Evolutionary conservation across 768 basidiomycete species (phyloP), one percentile per base, ranked within the genome.

Genomic region (Macrolepiota dolichaula): DNA sequence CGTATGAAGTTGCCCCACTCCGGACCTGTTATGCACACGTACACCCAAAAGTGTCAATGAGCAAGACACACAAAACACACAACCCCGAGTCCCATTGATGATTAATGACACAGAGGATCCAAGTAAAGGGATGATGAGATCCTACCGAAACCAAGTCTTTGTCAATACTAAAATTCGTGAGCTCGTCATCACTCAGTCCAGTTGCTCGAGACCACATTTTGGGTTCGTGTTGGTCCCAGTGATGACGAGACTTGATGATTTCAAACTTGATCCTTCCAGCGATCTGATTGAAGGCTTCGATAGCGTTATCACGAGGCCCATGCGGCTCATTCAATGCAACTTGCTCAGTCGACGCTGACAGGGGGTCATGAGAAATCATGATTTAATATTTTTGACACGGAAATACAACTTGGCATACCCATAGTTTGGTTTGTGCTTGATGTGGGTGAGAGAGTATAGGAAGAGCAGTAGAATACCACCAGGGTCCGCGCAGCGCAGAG

Each of bases 191-290:
- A 37, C 79, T 76, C 32, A 90, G 67, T 13, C 71, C 74, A 49
- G 65, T 63, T 0, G 86, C 89, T 37, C 87, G 78, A 12, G 80
- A 76, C 87, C 88, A 92, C 89, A 92, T 81, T 65, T 72, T 78
- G 59, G 85, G 85, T 70, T 88, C 86, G 68, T 91, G 89, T 63
- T 79, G 76, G 74, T 90, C 79, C 91, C 91, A 91, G 62, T 88
- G 65, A 55, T 72, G 79, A 60, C 91, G 86, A 52, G 88, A 89
- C 61, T 79, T 83, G 61, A 85, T 47, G 66, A 92, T 85, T 69
- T 84, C 85, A n/a, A 72, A 49, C 74, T 87, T 90, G 77, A 93
- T 87, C 13, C 68, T 69, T 49, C 71, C 75, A 35, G 83, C 72
- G 62, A 88, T 76, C 55, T 71, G 59, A 42, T 80, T 77, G 76